These are phyloP conservation scores for Globisporangium sylvaticum DNA, from an alignment of 352 stramenopile genomes.

Conservation along the genomic window DNA sequence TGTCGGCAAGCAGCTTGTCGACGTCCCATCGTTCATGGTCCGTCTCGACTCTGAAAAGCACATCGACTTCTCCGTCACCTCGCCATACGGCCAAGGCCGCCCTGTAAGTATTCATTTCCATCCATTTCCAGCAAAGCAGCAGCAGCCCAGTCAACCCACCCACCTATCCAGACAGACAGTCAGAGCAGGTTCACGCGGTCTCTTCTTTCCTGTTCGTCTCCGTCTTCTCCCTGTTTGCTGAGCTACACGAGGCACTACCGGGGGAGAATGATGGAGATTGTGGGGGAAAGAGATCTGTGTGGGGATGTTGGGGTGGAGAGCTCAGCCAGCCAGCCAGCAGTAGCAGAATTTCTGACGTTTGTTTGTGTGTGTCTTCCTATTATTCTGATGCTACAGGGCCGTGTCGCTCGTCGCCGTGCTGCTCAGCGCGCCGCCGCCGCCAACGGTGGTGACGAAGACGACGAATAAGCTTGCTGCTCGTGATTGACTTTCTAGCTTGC, in stretches of 20 bases:
- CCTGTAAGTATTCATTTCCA: conserved; percentile 42
- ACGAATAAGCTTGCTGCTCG: conserved; percentile 61
- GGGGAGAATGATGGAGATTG: background rate
- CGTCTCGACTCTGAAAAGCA: conserved; percentile 98
- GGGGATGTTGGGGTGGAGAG: background rate
- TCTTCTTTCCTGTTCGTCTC: background rate
- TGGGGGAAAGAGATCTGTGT: background rate
- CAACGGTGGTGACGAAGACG: conserved; percentile 82
- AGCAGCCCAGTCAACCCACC: background rate
- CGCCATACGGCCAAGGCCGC: conserved; percentile 96
- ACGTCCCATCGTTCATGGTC: conserved; percentile 99
- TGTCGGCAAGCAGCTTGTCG: conserved; percentile 98
- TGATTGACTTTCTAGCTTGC: conserved; percentile 20
- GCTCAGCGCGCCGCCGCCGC: conserved; percentile 90
- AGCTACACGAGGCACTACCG: background rate
- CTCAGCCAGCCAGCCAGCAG: background rate
- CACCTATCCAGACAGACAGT: background rate
- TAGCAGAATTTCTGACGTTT: conserved; percentile 1
- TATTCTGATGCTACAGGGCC: conserved; percentile 50
- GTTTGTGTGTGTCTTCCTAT: background rate
- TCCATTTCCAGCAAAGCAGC: background rate
- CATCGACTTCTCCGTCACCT: conserved; percentile 99
- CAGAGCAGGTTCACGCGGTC: background rate
- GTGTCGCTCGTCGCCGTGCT: conserved; percentile 94
- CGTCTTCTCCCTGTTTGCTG: background rate